These are phyloP conservation scores for Jamesozyma rosinii DNA, from an alignment of 805 yeast genomes.

Conservation along the genomic window DNA sequence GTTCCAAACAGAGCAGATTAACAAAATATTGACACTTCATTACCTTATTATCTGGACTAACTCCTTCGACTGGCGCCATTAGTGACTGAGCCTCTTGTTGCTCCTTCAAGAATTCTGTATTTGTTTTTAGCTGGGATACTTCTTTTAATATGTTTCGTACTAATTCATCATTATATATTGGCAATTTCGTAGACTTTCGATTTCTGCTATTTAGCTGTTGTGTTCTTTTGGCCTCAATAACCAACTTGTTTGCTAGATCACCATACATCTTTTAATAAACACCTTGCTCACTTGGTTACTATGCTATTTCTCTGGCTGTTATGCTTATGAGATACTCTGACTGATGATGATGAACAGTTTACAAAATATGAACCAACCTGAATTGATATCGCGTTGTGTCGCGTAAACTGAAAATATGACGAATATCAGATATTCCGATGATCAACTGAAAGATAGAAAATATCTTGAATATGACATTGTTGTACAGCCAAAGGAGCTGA, in stretches of 20 bases:
- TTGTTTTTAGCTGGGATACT: constrained; percentile 50
- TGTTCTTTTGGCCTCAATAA: constrained; percentile 76
- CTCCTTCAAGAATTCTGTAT: constrained; percentile 41
- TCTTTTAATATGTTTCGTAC: constrained; percentile 67
- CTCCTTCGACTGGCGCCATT: background rate
- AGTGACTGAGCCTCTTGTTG: constrained; percentile 7
- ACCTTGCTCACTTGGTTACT: background rate
- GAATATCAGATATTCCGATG: background rate
- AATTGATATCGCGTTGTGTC: background rate
- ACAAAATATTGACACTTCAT: constrained; percentile 49
- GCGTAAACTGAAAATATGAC: background rate
- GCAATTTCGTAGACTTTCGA: constrained; percentile 26
- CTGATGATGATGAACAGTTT: too few species aligned
- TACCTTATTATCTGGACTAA: constrained; percentile 32
- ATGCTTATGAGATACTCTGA: too few species aligned
- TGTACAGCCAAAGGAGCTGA: too few species aligned
- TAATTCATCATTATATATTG: constrained; percentile 63
- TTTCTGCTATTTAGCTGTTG: constrained; percentile 40
- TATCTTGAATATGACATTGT: background rate
- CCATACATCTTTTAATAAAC: constrained; percentile 63
- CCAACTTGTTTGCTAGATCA: constrained; percentile 73
- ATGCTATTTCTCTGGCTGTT: too few species aligned
- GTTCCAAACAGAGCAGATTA: constrained; percentile 63
- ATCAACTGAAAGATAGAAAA: background rate
- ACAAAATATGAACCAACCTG: background rate